These are phyloP conservation scores for Spathaspora passalidarum DNA, from an alignment of 805 yeast genomes.

Conservation along the genomic window DNA sequence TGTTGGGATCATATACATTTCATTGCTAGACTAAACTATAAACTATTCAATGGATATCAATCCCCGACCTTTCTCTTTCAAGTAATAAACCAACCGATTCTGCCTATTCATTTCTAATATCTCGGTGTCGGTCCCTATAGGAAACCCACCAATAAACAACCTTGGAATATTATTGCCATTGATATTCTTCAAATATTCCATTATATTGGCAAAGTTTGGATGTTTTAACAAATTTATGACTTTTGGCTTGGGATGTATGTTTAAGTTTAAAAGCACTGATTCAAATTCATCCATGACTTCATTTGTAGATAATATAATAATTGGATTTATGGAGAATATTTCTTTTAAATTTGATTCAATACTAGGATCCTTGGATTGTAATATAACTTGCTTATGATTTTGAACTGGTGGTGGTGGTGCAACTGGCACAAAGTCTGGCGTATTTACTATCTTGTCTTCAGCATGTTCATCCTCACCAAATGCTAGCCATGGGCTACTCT, in stretches of 20 bases:
- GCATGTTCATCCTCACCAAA: background rate
- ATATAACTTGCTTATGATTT: background rate
- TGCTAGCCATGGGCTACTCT: background rate
- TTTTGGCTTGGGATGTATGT: slow-evolving; percentile 32
- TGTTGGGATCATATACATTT: background rate
- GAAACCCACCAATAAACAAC: slow-evolving; percentile 32
- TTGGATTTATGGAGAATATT: slow-evolving; percentile 29
- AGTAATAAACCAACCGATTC: slow-evolving; percentile 20
- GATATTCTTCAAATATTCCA: slow-evolving; percentile 20
- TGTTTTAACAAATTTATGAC: slow-evolving; percentile 28
- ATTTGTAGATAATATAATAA: slow-evolving; percentile 24
- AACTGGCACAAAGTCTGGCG: background rate
- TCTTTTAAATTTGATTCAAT: slow-evolving; percentile 19
- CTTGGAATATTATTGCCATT: slow-evolving; percentile 24
- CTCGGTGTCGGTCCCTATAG: slow-evolving; percentile 26
- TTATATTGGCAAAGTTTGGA: slow-evolving; percentile 24
- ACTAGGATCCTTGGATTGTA: background rate
- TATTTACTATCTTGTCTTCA: too few relatives aligned
- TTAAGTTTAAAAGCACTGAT: slow-evolving; percentile 19
- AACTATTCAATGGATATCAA: slow-evolving; percentile 16
- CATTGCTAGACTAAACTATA: background rate
- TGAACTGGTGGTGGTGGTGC: background rate
- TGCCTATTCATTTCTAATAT: slow-evolving; percentile 18
- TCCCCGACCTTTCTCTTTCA: slow-evolving; percentile 26
- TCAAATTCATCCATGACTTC: slow-evolving; percentile 13